Evolutionary conservation across 495 filamentous ascomycete species (phyloP).

Genomic region (Chaetomium tenue): DNA sequence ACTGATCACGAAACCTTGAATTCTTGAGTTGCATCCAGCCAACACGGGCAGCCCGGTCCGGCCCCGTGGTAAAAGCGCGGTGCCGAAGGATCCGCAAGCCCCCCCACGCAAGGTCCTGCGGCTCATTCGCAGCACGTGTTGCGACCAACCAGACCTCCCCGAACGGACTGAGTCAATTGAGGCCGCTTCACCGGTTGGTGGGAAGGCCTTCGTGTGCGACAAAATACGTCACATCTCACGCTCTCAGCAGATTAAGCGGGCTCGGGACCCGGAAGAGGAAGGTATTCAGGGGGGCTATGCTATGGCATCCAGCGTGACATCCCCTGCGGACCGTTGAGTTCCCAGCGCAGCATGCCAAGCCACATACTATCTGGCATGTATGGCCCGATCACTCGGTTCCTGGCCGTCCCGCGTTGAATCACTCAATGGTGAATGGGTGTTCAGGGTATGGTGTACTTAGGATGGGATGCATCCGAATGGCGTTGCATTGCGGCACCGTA

Average conservation of each 20-base stretch:
- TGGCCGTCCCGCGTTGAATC: constrained; percentile 3
- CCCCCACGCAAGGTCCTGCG: constrained; percentile 4
- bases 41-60: constrained; percentile 7
- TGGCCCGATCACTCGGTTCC: constrained; percentile 9
- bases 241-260: background rate
- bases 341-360: constrained; percentile 4
- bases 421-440: too few relatives aligned
- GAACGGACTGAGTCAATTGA: background rate
- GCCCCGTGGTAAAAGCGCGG: constrained; percentile 7
- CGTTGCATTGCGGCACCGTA: constrained; percentile 4
- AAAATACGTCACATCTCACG: constrained; percentile 20
- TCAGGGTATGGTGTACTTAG: background rate
- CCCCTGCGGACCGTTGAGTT: constrained; percentile 10
- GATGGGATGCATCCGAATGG: background rate
- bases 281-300: constrained; percentile 20
- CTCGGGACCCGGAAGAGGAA: background rate
- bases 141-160: constrained; percentile 7
- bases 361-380: background rate
- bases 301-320: constrained; percentile 17
- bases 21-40: constrained; percentile 8
- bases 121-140: constrained; percentile 1
- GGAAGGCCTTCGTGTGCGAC: background rate
- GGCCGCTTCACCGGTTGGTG: background rate
- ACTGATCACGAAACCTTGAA: constrained; percentile 12
- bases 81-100: constrained; percentile 15